These are phyloP conservation scores for Wickerhamomyces chaumierensis DNA, from an alignment of 805 yeast species.

Conservation along the genomic window DNA sequence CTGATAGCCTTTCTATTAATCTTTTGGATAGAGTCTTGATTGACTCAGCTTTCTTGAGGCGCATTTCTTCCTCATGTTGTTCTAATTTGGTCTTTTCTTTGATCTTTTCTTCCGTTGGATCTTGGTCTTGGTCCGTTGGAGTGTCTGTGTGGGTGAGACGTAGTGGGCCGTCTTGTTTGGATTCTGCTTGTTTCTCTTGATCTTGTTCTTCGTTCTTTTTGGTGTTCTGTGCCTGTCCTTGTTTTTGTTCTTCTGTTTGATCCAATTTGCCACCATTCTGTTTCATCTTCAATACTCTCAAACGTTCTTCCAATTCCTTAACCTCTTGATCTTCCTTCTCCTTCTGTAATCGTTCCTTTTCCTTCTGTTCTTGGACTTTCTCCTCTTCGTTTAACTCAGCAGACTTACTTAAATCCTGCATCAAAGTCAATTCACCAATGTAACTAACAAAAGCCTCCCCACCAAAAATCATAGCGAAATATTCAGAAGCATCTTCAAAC, in stretches of 20 bases:
- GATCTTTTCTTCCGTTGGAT: constrained; percentile 18
- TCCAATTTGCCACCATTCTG: neutral
- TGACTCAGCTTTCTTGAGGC: constrained; percentile 38
- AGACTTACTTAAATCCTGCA: constrained; percentile 49
- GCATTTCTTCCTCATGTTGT: constrained; percentile 35
- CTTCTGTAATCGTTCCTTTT: constrained; percentile 9
- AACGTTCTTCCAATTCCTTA: neutral
- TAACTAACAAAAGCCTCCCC: constrained; percentile 71
- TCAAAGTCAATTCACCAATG: constrained; percentile 67
- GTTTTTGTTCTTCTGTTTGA: no score
- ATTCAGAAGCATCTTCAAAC: constrained; percentile 78
- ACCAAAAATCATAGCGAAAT: constrained; percentile 75
- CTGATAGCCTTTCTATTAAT: constrained; percentile 32
- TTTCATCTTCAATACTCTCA: neutral
- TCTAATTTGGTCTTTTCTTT: constrained; percentile 40
- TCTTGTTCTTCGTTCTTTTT: no score
- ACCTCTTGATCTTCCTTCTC: constrained; percentile 17
- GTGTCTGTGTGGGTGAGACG: neutral
- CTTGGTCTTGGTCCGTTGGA: constrained; percentile 12
- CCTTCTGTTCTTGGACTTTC: constrained; percentile 17
- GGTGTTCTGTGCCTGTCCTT: no score
- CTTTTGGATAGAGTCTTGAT: constrained; percentile 34
- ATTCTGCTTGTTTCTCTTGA: neutral
- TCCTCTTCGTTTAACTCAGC: constrained; percentile 33
- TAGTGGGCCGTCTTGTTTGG: neutral